Evolutionary conservation across 2,329 filamentous ascomycete species (phyloP), one percentile per base, ranked within the genome.

Genomic region (Tolypocladium capitatum): DNA sequence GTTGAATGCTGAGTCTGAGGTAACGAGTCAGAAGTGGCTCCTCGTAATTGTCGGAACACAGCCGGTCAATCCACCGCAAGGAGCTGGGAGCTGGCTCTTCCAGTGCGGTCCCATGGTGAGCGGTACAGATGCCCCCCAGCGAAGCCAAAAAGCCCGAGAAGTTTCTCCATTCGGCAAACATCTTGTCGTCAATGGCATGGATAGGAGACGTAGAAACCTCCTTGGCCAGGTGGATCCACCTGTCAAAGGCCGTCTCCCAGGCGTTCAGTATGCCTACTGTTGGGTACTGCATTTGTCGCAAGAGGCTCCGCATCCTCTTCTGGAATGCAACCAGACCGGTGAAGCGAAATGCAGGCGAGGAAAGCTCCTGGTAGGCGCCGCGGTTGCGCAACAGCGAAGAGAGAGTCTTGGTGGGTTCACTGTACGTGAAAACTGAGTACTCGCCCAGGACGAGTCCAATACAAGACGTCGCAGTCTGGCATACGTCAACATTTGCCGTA

Each of bases 241-340:
- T 73, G 30, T 81, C 74, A 54, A 84, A 84, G 1, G 79, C 78
- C 18, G 70, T 68, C 55, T 83, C 79, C 81, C 81, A 85, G 3
- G 81, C 80, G 48, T 75, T 73, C 28, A 85, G 63, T 46, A 85
- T 83, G n/a, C 80, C 80, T n/a, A 69, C 67, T 11, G 78, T 81
- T 20, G 81, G 81, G 52, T 74, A 75, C 44, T 76, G 72, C 66
- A 84, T 76, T 43, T 73, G 73, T 24, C 78, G 69, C 21, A 84
- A 60, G 31, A 84, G 68, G 13, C 71, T 70, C 41, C 81, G 73
- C 31, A 81, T 71, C 36, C 81, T 72, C 57, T 83, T 84, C 54
- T 85, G 81, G 56, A 85, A 85, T 2, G 81, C 81, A 11, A 84
- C 81, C 8, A 83, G 63, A 1, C 81, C 81, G 8, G 81, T 84